Percentiles rank a stretch among this genome's conserved stretches.
phyloP scores from a whole-genome alignment of 106 monocot genomes.

The Allium fistulosum region DNA sequence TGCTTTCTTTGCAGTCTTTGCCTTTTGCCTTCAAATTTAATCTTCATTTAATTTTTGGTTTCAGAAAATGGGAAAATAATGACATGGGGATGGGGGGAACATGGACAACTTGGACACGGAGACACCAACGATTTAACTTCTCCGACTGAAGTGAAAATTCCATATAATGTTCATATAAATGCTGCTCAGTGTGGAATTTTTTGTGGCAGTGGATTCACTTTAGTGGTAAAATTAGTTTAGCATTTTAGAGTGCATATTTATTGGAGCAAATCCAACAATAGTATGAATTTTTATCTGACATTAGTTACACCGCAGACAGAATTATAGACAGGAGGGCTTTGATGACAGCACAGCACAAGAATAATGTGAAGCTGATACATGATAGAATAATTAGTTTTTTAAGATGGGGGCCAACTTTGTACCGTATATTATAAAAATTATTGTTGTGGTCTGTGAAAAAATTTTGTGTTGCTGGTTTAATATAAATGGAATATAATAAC shows the following conservation, averaged over 20 bases:
- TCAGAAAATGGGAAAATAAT: slow-evolving; percentile 54
- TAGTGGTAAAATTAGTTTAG: slow-evolving; percentile 26
- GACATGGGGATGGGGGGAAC: slow-evolving; percentile 97
- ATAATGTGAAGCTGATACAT: background rate
- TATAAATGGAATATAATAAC: too few relatives aligned
- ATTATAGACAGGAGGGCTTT: background rate
- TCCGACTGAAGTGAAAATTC: slow-evolving; percentile 40
- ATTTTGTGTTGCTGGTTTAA: too few relatives aligned
- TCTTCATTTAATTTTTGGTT: slow-evolving; percentile 2
- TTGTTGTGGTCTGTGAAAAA: too few relatives aligned
- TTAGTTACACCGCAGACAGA: too few relatives aligned
- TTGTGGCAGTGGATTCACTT: slow-evolving; percentile 87
- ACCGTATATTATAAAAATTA: too few relatives aligned
- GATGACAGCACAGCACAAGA: background rate
- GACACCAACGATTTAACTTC: slow-evolving; percentile 36
- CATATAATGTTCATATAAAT: background rate
- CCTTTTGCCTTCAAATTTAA: background rate
- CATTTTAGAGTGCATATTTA: background rate
- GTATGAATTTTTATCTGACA: background rate
- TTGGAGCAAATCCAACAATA: background rate
- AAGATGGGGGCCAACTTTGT: background rate
- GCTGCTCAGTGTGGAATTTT: slow-evolving; percentile 18
- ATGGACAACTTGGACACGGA: slow-evolving; percentile 84
- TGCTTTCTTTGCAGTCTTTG: background rate
- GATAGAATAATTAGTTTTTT: background rate